Percentiles rank a stretch among this genome's conserved stretches.
Evolutionary conservation across 805 yeast genomes (phyloP).

Genomic region (Saccharomyces kudriavzevii): DNA sequence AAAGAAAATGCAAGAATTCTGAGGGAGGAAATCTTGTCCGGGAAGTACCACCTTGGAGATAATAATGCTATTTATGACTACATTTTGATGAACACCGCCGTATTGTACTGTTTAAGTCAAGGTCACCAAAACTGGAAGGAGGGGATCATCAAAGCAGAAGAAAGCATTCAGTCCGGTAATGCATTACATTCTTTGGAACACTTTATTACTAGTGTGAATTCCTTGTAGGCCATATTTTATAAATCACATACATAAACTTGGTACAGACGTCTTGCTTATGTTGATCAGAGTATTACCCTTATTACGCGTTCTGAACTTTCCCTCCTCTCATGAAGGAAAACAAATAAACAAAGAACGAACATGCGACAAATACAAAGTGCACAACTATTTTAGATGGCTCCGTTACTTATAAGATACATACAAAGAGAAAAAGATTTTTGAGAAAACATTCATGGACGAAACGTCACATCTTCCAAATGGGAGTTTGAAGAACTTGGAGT

Average conservation of each 20-base stretch:
- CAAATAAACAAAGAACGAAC: slow-evolving; percentile 4
- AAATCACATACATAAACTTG: neutral
- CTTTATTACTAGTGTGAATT: slow-evolving; percentile 33
- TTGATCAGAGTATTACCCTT: neutral
- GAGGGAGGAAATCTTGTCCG: slow-evolving; percentile 32
- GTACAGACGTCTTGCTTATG: neutral
- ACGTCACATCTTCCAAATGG: slow-evolving; percentile 22
- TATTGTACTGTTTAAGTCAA: slow-evolving; percentile 74
- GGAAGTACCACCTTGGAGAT: slow-evolving; percentile 40
- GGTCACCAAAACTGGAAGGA: slow-evolving; percentile 57
- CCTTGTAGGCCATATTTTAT: slow-evolving; percentile 1
- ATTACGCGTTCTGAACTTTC: neutral
- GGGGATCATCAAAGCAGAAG: slow-evolving; percentile 69
- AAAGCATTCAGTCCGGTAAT: slow-evolving; percentile 56
- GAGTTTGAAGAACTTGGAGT: slow-evolving; percentile 27
- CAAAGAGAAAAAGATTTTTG: neutral
- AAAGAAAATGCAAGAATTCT: slow-evolving; percentile 64
- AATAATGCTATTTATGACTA: slow-evolving; percentile 71
- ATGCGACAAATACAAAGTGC: neutral
- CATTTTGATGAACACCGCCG: slow-evolving; percentile 83
- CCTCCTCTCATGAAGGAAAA: slow-evolving; percentile 2
- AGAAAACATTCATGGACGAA: neutral
- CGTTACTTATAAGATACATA: neutral
- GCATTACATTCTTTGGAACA: slow-evolving; percentile 53
- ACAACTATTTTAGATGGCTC: neutral